phyloP scores from a whole-genome alignment of 257 asterid species.

The Nicotiana knightiana region DNA sequence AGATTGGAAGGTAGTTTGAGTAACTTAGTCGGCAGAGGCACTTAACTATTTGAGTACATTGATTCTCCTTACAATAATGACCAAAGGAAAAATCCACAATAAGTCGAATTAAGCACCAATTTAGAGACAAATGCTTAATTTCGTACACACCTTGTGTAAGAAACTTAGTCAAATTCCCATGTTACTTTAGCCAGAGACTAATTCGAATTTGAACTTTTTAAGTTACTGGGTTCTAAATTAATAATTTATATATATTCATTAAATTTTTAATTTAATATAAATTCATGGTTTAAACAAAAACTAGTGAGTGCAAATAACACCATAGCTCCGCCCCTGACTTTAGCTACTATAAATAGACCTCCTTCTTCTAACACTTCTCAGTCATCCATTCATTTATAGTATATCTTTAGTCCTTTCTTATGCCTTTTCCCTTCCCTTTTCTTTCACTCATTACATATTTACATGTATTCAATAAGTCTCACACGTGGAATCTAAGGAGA shows the following conservation, averaged over 20 bases:
- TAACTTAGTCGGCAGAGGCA: slow-evolving; percentile 51
- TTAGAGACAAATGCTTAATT: not conserved
- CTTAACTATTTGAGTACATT: not conserved
- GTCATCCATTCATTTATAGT: not conserved
- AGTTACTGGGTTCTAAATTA: no score
- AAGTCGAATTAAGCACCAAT: not conserved
- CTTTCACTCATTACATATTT: not conserved
- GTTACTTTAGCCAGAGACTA: slow-evolving; percentile 15
- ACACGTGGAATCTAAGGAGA: no score
- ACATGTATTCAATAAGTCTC: slow-evolving; percentile 7
- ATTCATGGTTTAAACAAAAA: no score
- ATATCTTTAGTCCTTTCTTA: not conserved
- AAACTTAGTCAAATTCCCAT: slow-evolving; percentile 20
- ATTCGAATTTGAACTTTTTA: no score
- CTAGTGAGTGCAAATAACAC: no score
- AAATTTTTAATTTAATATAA: no score
- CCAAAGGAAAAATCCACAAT: not conserved
- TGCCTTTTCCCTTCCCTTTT: not conserved
- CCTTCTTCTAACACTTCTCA: slow-evolving; percentile 18
- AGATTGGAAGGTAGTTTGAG: slow-evolving; percentile 21
- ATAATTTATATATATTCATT: no score
- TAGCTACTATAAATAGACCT: slow-evolving; percentile 40
- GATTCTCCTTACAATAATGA: not conserved
- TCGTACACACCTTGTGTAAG: slow-evolving; percentile 1
- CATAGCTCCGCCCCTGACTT: not conserved